These are phyloP conservation scores for Neocallimastix lanati DNA, from an alignment of 192 early-diverging fungal genomes.

Conservation along the genomic window DNA sequence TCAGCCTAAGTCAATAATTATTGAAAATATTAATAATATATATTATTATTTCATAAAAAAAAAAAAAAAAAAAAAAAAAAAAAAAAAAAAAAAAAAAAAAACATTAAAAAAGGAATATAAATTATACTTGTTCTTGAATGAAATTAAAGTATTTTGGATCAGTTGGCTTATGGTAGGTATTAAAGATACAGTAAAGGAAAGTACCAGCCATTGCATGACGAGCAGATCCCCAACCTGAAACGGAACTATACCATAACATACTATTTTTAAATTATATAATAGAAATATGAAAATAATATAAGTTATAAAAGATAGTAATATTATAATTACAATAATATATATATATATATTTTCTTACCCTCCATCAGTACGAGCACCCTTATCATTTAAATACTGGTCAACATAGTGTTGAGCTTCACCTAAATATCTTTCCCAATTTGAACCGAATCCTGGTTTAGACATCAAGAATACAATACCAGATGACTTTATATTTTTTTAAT, in stretches of 20 bases:
- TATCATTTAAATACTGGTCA: neutral
- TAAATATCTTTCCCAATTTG: neutral
- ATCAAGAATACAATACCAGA: conserved; percentile 1
- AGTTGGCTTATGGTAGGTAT: neutral
- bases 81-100: too few relatives aligned
- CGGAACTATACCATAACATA: neutral
- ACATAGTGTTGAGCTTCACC: neutral
- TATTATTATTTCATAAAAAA: neutral
- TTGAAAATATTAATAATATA: neutral
- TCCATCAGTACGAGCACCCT: neutral
- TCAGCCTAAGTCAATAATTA: conserved; percentile 13
- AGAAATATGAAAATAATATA: too few relatives aligned
- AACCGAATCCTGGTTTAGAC: neutral
- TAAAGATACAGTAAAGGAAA: neutral
- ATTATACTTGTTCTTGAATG: neutral
- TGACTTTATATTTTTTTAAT: too few relatives aligned
- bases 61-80: neutral
- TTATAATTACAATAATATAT: too few relatives aligned
- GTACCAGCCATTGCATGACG: neutral
- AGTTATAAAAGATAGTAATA: too few relatives aligned
- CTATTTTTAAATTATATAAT: too few relatives aligned
- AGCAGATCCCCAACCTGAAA: neutral
- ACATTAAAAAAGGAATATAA: too few relatives aligned
- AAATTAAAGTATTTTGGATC: conserved; percentile 3
- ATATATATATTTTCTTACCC: neutral